phyloP scores from a whole-genome alignment of 2,329 filamentous ascomycete species.

The Lecanicillium sp. region DNA sequence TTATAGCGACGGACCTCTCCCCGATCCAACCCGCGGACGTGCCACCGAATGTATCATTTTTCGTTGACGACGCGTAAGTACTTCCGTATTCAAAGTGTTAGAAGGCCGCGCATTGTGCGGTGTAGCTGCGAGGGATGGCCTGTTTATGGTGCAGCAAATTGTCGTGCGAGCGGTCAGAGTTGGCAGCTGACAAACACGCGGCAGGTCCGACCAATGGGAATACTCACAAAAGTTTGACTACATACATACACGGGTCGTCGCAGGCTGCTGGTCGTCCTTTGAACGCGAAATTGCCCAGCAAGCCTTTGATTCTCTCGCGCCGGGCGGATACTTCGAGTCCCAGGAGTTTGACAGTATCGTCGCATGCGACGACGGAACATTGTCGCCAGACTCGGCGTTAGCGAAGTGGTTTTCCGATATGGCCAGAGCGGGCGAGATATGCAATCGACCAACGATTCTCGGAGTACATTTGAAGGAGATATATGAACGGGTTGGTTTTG shows the following conservation, averaged over 20 bases:
- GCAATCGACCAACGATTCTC: conserved; percentile 29
- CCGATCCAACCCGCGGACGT: conserved; percentile 59
- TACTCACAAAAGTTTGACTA: conserved; percentile 48
- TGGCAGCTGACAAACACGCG: not conserved
- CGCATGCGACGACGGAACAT: conserved; percentile 37
- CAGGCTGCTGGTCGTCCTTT: conserved; percentile 43
- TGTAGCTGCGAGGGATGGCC: too few relatives aligned
- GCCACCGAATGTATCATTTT: conserved; percentile 67
- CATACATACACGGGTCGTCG: conserved; percentile 42
- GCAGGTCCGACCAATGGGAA: conserved; percentile 40
- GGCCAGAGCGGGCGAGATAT: conserved; percentile 25
- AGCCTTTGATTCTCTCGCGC: conserved; percentile 39
- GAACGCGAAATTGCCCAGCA: conserved; percentile 41
- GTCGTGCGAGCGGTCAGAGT: too few relatives aligned
- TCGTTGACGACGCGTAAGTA: conserved; percentile 55
- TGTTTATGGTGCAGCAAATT: too few relatives aligned
- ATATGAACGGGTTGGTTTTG: conserved; percentile 43
- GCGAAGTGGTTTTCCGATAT: conserved; percentile 33
- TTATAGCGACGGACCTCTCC: conserved; percentile 59
- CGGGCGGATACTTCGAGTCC: conserved; percentile 48
- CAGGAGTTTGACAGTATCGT: conserved; percentile 36
- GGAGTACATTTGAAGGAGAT: conserved; percentile 25
- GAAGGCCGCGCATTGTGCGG: too few relatives aligned
- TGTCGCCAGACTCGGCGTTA: conserved; percentile 29
- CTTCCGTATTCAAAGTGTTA: not conserved